phyloP scores from a whole-genome alignment of 2,329 filamentous ascomycete species.

The Alternaria consortialis region DNA sequence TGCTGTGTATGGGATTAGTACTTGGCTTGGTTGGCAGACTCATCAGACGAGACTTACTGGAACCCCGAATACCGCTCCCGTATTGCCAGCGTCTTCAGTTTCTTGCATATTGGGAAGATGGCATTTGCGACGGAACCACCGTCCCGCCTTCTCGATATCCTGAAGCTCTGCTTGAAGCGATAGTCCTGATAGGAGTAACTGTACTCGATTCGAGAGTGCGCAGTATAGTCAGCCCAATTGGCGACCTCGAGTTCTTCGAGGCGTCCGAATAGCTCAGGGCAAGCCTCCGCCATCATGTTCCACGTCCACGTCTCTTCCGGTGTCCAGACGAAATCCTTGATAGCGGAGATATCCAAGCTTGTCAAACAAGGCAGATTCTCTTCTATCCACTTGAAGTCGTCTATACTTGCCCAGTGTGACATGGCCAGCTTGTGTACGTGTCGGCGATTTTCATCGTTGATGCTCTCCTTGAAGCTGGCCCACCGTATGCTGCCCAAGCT shows the following conservation, averaged over 20 bases:
- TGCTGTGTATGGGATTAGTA: slow-evolving; percentile 27
- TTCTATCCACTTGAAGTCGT: slow-evolving; percentile 50
- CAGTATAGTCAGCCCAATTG: slow-evolving; percentile 50
- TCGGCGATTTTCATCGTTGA: slow-evolving; percentile 43
- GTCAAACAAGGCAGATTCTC: slow-evolving; percentile 46
- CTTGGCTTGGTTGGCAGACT: not conserved
- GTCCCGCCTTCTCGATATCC: slow-evolving; percentile 46
- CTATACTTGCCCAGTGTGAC: slow-evolving; percentile 48
- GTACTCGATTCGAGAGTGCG: slow-evolving; percentile 49
- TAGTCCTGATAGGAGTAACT: slow-evolving; percentile 51
- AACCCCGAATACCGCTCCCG: slow-evolving; percentile 47
- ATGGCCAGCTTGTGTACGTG: slow-evolving; percentile 49
- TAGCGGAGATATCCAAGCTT: slow-evolving; percentile 46
- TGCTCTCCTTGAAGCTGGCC: slow-evolving; percentile 42
- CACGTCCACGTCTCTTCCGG: slow-evolving; percentile 51
- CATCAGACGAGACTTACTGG: slow-evolving; percentile 25
- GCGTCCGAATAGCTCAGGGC: slow-evolving; percentile 41
- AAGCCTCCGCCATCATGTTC: slow-evolving; percentile 44
- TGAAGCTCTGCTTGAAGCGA: slow-evolving; percentile 47
- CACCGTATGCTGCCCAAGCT: slow-evolving; percentile 39
- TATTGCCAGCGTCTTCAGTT: slow-evolving; percentile 45
- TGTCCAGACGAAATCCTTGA: slow-evolving; percentile 51
- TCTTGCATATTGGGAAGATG: slow-evolving; percentile 44
- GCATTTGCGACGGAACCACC: slow-evolving; percentile 46
- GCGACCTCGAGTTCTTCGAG: slow-evolving; percentile 47